Base-by-base conservation (phyloP, 2,329 filamentous ascomycete genomes). In the Pseudogymnoascus sp. region DNA sequence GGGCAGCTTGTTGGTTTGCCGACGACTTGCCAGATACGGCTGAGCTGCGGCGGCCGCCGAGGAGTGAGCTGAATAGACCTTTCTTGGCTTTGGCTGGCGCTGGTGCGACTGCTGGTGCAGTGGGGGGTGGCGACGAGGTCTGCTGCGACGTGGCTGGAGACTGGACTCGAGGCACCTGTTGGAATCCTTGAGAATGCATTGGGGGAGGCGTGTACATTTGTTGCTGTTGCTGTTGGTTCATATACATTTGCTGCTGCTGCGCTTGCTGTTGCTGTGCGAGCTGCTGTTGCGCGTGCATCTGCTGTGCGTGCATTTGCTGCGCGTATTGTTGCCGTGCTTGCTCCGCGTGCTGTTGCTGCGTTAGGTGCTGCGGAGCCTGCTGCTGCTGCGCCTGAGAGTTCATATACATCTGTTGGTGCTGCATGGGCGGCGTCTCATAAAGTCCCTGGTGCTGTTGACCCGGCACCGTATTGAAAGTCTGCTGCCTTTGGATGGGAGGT, bases 321-420 rank as follows among this genome's bases (percentile, higher is more conserved):
- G 23, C 23, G 21, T 50, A 28, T 2, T 50, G 44, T 18, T 50
- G 44, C 14, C 25, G 44, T 28, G 23, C 23, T 23, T 40, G 37
- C 37, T 40, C n/a, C 6, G 37, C 37, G 37, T 67, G 63, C 25
- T 66, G 66, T 28, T 62, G 65, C 60, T 63, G 63, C 44, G 62
- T 63, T 40, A 62, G 60, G 7, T 31, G 28, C 8, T 31, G 28
- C 21, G 21, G 21, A 21, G 21, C 21, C 18, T 61, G 50, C 53
- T 66, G 65, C 25, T 67, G 63, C 12, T 65, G 65, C 6, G 44
- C 50, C 23, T 14, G 37, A 56, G 21, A 8, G 23, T 53, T 16
- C 44, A 50, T 50, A 23, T 50, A 50, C 23, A 50, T n/a, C 23
- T 53, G 44, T 23, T 16, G 44, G 7, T 53, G 14, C 7, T 53